Evolutionary conservation across 73 alveolate species (phyloP).

Genomic region (Paramecium primaurelia): DNA sequence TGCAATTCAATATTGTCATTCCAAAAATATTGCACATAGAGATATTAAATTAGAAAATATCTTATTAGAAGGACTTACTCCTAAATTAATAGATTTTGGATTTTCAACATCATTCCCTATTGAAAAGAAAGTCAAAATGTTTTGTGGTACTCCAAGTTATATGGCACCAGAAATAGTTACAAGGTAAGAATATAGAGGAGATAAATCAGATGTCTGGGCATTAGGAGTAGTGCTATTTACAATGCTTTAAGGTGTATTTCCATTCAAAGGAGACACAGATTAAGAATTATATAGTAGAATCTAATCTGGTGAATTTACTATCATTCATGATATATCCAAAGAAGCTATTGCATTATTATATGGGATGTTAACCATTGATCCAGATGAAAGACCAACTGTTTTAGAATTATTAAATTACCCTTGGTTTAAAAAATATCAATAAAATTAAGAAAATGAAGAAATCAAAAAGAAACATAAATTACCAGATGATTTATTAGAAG

Average conservation of each 20-base stretch:
- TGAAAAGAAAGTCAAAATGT: conserved; percentile 68
- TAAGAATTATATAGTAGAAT: conserved; percentile 68
- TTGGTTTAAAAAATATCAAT: conserved; percentile 30
- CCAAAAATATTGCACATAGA: conserved; percentile 80
- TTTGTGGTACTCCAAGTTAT: conserved; percentile 85
- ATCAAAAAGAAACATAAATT: not conserved
- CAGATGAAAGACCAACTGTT: conserved; percentile 61
- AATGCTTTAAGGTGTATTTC: conserved; percentile 75
- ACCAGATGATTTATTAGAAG: conserved; percentile 31
- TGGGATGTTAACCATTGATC: conserved; percentile 62
- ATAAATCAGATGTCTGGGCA: conserved; percentile 85
- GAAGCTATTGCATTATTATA: conserved; percentile 55
- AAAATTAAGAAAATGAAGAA: not conserved
- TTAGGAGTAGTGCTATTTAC: conserved; percentile 73
- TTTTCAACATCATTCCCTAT: conserved; percentile 74
- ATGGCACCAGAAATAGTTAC: conserved; percentile 88
- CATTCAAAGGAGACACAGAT: conserved; percentile 72
- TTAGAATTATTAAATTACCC: conserved; percentile 22
- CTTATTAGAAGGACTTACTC: conserved; percentile 62
- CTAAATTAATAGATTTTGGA: conserved; percentile 82
- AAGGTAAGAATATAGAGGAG: conserved; percentile 68
- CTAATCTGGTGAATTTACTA: conserved; percentile 57
- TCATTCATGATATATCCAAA: conserved; percentile 52
- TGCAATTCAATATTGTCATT: conserved; percentile 73
- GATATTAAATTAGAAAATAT: conserved; percentile 91